These are phyloP conservation scores for Aureobasidium lini DNA, from an alignment of 2,329 filamentous ascomycete genomes.

Conservation along the genomic window DNA sequence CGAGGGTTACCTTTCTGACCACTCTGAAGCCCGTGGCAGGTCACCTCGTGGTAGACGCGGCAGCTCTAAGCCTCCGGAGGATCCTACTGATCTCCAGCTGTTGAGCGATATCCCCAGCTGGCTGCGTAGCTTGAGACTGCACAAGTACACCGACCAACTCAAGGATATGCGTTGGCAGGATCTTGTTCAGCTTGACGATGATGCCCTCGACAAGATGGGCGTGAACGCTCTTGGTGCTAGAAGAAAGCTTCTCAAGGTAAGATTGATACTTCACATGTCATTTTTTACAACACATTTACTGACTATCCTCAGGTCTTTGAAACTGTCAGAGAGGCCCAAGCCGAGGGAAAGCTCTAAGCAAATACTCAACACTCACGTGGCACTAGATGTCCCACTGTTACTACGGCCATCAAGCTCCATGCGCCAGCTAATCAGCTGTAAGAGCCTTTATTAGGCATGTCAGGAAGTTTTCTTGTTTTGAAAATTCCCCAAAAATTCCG, in stretches of 20 bases:
- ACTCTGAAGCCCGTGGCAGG: constrained; percentile 81
- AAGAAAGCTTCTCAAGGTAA: constrained; percentile 94
- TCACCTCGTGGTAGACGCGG: constrained; percentile 88
- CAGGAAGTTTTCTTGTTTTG: background rate
- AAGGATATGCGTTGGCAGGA: constrained; percentile 98
- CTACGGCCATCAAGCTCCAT: background rate
- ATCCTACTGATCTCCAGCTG: constrained; percentile 83
- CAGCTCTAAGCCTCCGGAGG: constrained; percentile 95
- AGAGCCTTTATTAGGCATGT: background rate
- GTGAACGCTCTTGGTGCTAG: constrained; percentile 92
- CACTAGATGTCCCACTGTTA: background rate
- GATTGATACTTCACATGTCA: constrained; percentile 18
- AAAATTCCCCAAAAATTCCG: background rate
- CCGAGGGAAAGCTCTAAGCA: constrained; percentile 32
- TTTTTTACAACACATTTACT: constrained; percentile 18
- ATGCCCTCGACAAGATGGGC: constrained; percentile 82
- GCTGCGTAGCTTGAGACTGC: constrained; percentile 86
- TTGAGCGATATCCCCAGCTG: constrained; percentile 94
- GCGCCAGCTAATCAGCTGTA: background rate
- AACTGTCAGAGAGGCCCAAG: constrained; percentile 66
- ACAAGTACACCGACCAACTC: constrained; percentile 98
- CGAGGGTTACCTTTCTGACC: constrained; percentile 88
- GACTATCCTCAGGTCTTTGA: constrained; percentile 66
- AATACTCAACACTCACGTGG: background rate
- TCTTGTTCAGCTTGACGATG: constrained; percentile 83